Evolutionary conservation across 2,329 filamentous ascomycete genomes (phyloP).

Genomic region (Westerdykella ornata): DNA sequence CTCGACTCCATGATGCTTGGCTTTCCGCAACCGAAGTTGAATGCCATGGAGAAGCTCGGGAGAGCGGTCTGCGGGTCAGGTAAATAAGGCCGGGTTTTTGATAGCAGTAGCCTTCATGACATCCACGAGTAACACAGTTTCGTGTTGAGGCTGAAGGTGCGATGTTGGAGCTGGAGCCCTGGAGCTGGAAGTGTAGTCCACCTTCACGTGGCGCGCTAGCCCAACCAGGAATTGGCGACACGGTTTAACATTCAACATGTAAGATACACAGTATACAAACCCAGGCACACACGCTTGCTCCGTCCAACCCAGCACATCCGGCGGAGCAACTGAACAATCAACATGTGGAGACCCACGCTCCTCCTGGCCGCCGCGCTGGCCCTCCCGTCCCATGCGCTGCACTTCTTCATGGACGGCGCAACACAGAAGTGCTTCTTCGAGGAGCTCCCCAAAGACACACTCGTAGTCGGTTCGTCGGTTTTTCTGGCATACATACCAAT

Average conservation of each 20-base stretch:
- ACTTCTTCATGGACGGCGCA: constrained; percentile 89
- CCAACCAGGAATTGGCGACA: constrained; percentile 17
- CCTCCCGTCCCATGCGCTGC: constrained; percentile 69
- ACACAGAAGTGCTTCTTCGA: constrained; percentile 95
- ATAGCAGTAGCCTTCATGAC: too few species aligned
- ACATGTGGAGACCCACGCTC: constrained; percentile 45
- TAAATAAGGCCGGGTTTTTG: too few species aligned
- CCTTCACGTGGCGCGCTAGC: constrained; percentile 17
- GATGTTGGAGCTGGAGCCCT: not conserved
- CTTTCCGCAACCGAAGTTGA: not conserved
- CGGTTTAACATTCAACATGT: constrained; percentile 17
- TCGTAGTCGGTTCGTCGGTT: constrained; percentile 67
- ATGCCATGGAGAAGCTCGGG: not conserved
- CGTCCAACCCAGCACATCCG: constrained; percentile 12
- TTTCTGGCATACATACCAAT: not conserved
- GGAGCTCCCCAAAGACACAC: constrained; percentile 92
- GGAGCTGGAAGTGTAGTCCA: not conserved
- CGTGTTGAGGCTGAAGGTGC: not conserved
- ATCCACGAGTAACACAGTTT: not conserved
- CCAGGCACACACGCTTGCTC: constrained; percentile 12
- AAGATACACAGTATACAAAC: not conserved
- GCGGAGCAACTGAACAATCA: constrained; percentile 17
- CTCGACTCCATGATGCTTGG: constrained; percentile 2
- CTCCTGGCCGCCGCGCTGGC: constrained; percentile 58
- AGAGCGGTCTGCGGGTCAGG: too few species aligned